Evolutionary conservation across 2,329 filamentous ascomycete genomes (phyloP), one percentile per base, ranked within the genome.

Genomic region (Colletotrichum truncatum): DNA sequence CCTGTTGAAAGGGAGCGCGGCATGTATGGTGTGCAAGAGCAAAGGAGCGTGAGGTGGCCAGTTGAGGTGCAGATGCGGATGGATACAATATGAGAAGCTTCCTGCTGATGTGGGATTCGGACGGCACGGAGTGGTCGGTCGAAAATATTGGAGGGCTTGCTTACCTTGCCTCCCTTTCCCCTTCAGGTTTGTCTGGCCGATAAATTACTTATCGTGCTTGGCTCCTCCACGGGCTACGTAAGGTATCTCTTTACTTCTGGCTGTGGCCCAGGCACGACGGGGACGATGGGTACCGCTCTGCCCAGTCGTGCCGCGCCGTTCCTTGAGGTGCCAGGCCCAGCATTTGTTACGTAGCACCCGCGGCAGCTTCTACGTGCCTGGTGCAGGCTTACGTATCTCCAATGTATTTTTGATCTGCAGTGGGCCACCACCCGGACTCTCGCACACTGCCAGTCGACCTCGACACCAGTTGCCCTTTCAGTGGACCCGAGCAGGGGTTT

Each of bases 381-480:
- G 25, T n/a, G 46, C 25, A 63, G 43, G 41, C 59, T 57, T 45
- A 46, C 36, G 43, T 63, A 63, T 26, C 54, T 43, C n/a, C n/a
- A n/a, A n/a, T 46, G 14, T 28, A 25, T 60, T 53, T 38, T 30
- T 61, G 61, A 63, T 58, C 59, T 48, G 53, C 53, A 51, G 60
- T 51, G 53, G 34, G 26, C 43, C 28, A 32, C 43, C 39, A 25
- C 28, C 25, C 16, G 28, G 28, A 25, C 59, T 57, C 18, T 12
- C 43, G 25, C 23, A 25, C 25, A n/a, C 43, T 49, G 30, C 45
- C 45, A 49, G 45, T 28, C 32, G 21, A 23, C 23, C 34, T 60
- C 55, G 45, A 60, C 59, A 49, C 30, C 34, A 64, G 16, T 23
- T 48, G 39, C 54, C 54, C 34, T 61, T 46, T 43, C 28, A 36